These are phyloP conservation scores for Aspergillus unguis DNA, from an alignment of 2,329 filamentous ascomycete species.

Conservation along the genomic window DNA sequence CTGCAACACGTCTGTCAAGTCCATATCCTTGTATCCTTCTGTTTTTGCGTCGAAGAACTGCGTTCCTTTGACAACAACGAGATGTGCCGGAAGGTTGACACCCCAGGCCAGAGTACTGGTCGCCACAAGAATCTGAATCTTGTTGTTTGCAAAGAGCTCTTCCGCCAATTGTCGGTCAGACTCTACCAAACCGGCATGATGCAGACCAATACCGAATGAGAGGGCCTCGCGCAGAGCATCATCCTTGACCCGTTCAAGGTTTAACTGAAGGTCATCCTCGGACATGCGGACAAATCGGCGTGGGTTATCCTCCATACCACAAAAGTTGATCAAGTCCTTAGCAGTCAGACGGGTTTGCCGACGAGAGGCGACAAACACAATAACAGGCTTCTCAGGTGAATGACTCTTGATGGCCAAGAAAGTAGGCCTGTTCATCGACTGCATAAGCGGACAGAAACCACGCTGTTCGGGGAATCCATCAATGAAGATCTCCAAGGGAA, in stretches of 20 bases:
- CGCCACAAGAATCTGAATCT: slow-evolving; percentile 93
- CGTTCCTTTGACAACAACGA: slow-evolving; percentile 96
- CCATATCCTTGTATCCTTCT: slow-evolving; percentile 98
- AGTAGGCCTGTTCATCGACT: slow-evolving; percentile 97
- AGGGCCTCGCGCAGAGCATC: slow-evolving; percentile 90
- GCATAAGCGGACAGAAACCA: slow-evolving; percentile 96
- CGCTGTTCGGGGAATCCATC: slow-evolving; percentile 94
- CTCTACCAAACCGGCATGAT: slow-evolving; percentile 95
- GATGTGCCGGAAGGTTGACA: slow-evolving; percentile 92
- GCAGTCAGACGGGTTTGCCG: slow-evolving; percentile 92
- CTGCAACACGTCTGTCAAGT: slow-evolving; percentile 93
- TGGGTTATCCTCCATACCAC: slow-evolving; percentile 97
- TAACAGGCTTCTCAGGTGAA: slow-evolving; percentile 93
- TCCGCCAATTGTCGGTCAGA: slow-evolving; percentile 88
- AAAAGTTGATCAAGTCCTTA: slow-evolving; percentile 94
- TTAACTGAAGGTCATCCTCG: slow-evolving; percentile 86
- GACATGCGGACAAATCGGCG: slow-evolving; percentile 89
- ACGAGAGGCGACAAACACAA: slow-evolving; percentile 95
- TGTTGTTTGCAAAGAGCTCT: slow-evolving; percentile 94
- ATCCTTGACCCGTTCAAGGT: slow-evolving; percentile 87
- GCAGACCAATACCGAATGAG: slow-evolving; percentile 93
- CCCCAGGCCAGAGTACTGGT: slow-evolving; percentile 98
- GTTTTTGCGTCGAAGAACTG: slow-evolving; percentile 98
- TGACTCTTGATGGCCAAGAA: slow-evolving; percentile 96
- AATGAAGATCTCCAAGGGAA: slow-evolving; percentile 93